These are phyloP conservation scores for Wallacemonas sp. DNA, from an alignment of 208 protist genomes.

Conservation along the genomic window DNA sequence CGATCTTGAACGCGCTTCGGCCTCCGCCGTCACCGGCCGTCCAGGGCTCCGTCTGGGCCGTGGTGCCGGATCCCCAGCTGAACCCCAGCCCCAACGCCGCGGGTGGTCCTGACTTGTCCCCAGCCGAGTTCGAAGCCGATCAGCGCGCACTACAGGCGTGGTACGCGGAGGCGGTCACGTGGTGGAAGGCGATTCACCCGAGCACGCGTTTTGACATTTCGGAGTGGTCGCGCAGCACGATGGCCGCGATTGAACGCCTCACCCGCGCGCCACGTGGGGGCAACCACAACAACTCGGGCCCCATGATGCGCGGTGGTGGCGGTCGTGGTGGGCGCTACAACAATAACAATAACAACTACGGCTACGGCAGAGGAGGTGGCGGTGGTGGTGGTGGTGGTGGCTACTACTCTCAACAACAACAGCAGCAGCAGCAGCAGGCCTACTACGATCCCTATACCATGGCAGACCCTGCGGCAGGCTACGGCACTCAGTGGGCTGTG, in stretches of 20 bases:
- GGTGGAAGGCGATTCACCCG: constrained; percentile 34
- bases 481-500: background rate
- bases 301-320: constrained; percentile 14
- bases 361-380: constrained; percentile 22
- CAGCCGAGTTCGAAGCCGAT: constrained; percentile 4
- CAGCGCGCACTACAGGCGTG: constrained; percentile 16
- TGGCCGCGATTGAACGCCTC: constrained; percentile 23
- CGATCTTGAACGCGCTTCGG: background rate
- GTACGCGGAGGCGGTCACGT: constrained; percentile 27
- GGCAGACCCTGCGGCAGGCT: background rate
- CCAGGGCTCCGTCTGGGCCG: background rate
- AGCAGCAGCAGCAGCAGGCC: background rate
- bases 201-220: constrained; percentile 26
- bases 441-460: constrained; percentile 11
- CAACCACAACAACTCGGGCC: constrained; percentile 14
- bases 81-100: background rate
- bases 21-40: background rate
- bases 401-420: background rate
- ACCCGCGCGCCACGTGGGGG: constrained; percentile 19
- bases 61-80: constrained; percentile 6
- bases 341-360: constrained; percentile 18
- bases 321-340: constrained; percentile 16
- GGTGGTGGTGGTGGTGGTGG: background rate
- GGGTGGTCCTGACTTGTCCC: background rate
- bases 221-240: constrained; percentile 23